Base-by-base conservation (phyloP, 805 yeast species). In the Candida alai region DNA sequence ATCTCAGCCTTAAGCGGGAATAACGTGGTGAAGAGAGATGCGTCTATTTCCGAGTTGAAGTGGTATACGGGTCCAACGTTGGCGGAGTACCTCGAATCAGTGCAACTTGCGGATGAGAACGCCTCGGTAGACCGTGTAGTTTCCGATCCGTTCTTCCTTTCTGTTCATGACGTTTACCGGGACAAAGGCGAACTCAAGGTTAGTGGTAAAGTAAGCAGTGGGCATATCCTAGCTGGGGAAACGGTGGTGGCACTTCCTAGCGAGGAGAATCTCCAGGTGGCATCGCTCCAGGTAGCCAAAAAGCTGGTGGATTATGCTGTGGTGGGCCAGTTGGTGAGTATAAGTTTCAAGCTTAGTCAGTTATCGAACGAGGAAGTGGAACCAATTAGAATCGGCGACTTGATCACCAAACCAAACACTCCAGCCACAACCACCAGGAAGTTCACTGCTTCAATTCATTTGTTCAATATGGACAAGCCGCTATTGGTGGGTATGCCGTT, bases 401-500 rank as follows among this genome's bases (percentile, higher is more conserved):
- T 74, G 45, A 42, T 60, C 3, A 49, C 61, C 28, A 54, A 52
- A 33, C 49, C 46, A 11, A 33, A 37, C 15, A 44, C 60, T 2
- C 42, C 53, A 2, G 47, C 60, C 8, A 45, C 42, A 26, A 42
- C 63, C 3, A 61, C 51, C 5, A 52, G 49, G 33, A 48, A 43
- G 13, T 58, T 67, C 35, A 46, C 42, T 4, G 60, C 57, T 14
- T 34, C 47, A 4, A 34, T 66, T 28, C 56, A 45, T 35, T 51
- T 66, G 31, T 67, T 66, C 45, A 58, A 66, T 39, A 53, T 78
- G 48, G 69, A 68, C 22, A 70, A 84, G 43, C 96, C 96, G 1
- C 58, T 88, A 29, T 60, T 88, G 25, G 78, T 81, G 10, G 96
- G 97, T 6, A 71, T 94, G 0, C 81, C 89, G 25, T 70, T 87